Percentiles rank a stretch among this genome's conserved stretches.
Evolutionary conservation across 2,329 filamentous ascomycete genomes (phyloP).

Genomic region (Cordyceps fumosorosea): DNA sequence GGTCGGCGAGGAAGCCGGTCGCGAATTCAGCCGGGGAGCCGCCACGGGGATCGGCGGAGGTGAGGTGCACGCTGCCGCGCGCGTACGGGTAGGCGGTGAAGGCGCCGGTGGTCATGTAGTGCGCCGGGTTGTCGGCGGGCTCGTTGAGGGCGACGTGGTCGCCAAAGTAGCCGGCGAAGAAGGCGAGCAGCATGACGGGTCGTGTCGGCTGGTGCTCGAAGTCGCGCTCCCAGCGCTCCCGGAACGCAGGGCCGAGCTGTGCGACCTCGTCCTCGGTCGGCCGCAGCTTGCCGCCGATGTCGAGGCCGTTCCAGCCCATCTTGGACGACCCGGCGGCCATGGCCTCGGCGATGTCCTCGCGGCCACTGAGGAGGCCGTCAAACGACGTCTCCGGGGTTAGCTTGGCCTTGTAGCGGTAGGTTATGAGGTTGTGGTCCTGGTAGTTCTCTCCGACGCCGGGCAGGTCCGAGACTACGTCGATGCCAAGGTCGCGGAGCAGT

Average conservation of each 20-base stretch:
- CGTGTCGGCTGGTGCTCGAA: constrained; percentile 29
- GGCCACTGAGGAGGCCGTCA: constrained; percentile 23
- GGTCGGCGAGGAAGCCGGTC: constrained; percentile 42
- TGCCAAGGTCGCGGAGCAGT: constrained; percentile 35
- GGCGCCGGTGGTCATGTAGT: constrained; percentile 44
- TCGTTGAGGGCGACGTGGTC: constrained; percentile 21
- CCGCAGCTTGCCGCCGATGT: constrained; percentile 46
- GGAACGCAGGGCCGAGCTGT: constrained; percentile 43
- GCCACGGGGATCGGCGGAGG: constrained; percentile 27
- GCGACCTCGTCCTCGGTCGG: constrained; percentile 45
- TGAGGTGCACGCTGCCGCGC: constrained; percentile 52
- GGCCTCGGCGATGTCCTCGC: constrained; percentile 17
- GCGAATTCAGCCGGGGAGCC: constrained; percentile 42
- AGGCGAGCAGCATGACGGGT: constrained; percentile 20
- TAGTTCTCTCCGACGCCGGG: constrained; percentile 42
- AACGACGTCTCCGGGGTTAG: constrained; percentile 39
- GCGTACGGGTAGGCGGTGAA: constrained; percentile 56
- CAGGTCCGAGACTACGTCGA: constrained; percentile 43
- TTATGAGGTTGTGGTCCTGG: constrained; percentile 39
- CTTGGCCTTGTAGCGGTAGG: constrained; percentile 44
- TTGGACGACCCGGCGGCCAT: constrained; percentile 24
- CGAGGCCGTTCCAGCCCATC: constrained; percentile 49
- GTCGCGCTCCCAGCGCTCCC: constrained; percentile 43
- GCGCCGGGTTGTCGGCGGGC: constrained; percentile 28
- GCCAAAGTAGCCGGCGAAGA: constrained; percentile 20